Conservation (phyloP, 176 grass and related monocot species). For the Melocanna baccifera region DNA sequence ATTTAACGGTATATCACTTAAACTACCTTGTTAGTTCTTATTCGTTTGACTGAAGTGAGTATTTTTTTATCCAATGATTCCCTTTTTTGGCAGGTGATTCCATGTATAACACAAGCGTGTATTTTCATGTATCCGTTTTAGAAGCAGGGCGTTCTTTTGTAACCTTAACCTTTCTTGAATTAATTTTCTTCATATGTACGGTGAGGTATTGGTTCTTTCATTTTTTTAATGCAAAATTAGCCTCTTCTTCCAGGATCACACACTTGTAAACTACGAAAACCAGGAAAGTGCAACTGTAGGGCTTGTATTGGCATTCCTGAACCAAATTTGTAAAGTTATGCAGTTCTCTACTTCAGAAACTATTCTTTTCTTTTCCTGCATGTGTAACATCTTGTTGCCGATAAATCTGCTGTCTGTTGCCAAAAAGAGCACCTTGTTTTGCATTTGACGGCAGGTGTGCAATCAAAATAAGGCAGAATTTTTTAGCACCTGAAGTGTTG, state of each 20-base stretch:
- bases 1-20: conserved; percentile 25
- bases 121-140: not conserved
- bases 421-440: not conserved
- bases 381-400: not conserved
- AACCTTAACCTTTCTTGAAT: conserved; percentile 17
- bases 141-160: conserved; percentile 26
- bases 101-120: conserved; percentile 23
- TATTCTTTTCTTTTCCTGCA: not conserved
- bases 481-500: not conserved
- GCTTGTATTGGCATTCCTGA: conserved; percentile 9
- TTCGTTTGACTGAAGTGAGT: not conserved
- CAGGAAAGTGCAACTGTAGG: not conserved
- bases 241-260: not conserved
- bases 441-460: not conserved
- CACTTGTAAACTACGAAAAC: conserved; percentile 28
- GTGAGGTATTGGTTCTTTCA: conserved; percentile 24
- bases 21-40: not conserved
- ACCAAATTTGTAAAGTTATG: not conserved
- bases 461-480: not conserved
- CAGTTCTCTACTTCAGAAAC: not conserved
- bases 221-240: conserved; percentile 25
- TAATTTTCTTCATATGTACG: conserved; percentile 16
- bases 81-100: conserved; percentile 36
- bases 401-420: not conserved
- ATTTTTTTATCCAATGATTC: not conserved